A percentile compares a stretch with the other conserved stretches of the same genome.
phyloP scores from a whole-genome alignment of 2,329 filamentous ascomycete genomes.

The Aspergillus alliaceus region DNA sequence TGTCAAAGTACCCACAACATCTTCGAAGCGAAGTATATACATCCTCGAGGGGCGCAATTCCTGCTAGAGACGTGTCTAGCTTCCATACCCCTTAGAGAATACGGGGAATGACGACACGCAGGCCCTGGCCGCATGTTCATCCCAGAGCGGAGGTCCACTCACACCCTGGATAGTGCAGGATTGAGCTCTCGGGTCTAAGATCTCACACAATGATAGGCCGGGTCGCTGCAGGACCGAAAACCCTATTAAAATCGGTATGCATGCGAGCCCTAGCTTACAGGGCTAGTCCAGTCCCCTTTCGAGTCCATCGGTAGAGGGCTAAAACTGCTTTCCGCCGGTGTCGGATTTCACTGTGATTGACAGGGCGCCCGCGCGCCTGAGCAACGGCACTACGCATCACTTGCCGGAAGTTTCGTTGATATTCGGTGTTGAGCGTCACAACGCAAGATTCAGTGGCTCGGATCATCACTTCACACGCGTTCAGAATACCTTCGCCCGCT shows the following conservation, averaged over 20 bases:
- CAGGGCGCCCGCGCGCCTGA: conserved; percentile 79
- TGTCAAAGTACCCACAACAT: neutral
- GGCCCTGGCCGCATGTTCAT: neutral
- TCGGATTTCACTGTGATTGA: conserved; percentile 83
- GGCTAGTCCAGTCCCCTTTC: conserved; percentile 84
- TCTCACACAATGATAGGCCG: neutral
- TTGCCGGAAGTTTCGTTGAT: conserved; percentile 93
- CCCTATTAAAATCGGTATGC: neutral
- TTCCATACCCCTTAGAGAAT: neutral
- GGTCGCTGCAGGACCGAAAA: neutral
- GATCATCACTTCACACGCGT: conserved; percentile 89
- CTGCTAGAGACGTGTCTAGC: neutral
- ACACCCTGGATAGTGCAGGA: neutral
- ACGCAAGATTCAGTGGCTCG: conserved; percentile 90
- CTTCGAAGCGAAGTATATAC: neutral
- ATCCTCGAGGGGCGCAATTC: neutral
- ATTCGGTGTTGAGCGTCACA: conserved; percentile 88
- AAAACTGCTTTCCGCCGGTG: conserved; percentile 80
- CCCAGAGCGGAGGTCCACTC: neutral
- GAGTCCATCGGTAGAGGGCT: conserved; percentile 85
- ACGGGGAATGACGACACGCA: neutral
- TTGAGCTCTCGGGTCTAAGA: neutral
- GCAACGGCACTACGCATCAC: conserved; percentile 91
- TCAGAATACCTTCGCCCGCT: conserved; percentile 80
- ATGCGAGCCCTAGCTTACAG: conserved; percentile 17